Conservation (phyloP, 805 yeast genomes). For the Myxozyma nipponensis region DNA sequence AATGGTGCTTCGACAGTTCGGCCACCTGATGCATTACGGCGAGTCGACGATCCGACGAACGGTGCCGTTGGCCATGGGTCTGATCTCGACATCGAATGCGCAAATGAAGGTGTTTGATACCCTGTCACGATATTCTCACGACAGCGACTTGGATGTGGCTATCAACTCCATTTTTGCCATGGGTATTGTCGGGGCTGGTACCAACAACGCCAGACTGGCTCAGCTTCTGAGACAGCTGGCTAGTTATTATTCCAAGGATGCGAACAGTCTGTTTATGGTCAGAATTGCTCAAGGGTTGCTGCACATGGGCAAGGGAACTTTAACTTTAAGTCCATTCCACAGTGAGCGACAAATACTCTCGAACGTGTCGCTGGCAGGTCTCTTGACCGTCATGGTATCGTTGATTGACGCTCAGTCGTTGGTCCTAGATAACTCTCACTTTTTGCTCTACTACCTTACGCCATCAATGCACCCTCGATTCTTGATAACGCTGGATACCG, state of each 20-base stretch:
- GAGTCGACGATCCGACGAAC: slow-evolving; percentile 85
- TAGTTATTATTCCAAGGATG: slow-evolving; percentile 82
- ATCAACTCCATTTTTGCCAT: slow-evolving; percentile 90
- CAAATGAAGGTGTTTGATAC: slow-evolving; percentile 97
- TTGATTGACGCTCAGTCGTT: slow-evolving; percentile 81
- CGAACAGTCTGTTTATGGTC: slow-evolving; percentile 86
- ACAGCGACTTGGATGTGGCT: slow-evolving; percentile 89
- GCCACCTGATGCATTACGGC: slow-evolving; percentile 97
- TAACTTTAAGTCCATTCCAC: slow-evolving; percentile 82
- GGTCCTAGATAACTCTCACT: slow-evolving; percentile 67
- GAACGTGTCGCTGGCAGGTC: slow-evolving; percentile 83
- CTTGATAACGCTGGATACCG: slow-evolving; percentile 88
- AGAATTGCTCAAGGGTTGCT: slow-evolving; percentile 93
- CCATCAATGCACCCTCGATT: slow-evolving; percentile 90
- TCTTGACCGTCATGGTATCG: slow-evolving; percentile 78
- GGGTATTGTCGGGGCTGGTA: slow-evolving; percentile 99
- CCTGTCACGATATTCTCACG: slow-evolving; percentile 92
- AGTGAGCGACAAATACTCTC: slow-evolving; percentile 83
- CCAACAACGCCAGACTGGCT: slow-evolving; percentile 96
- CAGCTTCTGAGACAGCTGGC: slow-evolving; percentile 94
- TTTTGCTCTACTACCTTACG: slow-evolving; percentile 76
- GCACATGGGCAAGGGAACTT: slow-evolving; percentile 94
- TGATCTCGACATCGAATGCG: slow-evolving; percentile 88
- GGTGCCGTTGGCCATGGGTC: slow-evolving; percentile 97
- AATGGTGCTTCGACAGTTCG: slow-evolving; percentile 94